Conservation (phyloP, 2,329 filamentous ascomycete genomes). For the Scedosporium aurantiacum region DNA sequence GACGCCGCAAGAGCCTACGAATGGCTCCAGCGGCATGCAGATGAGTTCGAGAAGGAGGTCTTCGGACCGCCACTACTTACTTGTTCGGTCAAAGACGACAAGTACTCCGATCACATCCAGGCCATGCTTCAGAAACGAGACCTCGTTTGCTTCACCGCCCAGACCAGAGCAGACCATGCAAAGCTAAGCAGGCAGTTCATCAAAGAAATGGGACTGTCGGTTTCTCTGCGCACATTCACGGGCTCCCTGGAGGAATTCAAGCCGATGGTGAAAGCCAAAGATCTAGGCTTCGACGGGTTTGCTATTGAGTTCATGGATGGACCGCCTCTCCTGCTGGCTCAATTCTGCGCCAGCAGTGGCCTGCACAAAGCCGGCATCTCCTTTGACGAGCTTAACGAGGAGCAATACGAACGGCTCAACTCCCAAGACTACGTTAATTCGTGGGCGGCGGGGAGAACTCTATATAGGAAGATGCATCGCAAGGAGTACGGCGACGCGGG, state of each 20-base stretch:
- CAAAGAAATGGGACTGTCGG: constrained; percentile 51
- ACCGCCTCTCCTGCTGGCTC: constrained; percentile 71
- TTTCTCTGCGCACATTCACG: constrained; percentile 58
- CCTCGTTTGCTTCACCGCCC: constrained; percentile 62
- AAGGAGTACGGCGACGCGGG: constrained; percentile 70
- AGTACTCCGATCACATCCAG: constrained; percentile 48
- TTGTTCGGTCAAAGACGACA: constrained; percentile 66
- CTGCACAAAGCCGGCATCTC: constrained; percentile 60
- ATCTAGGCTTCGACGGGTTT: constrained; percentile 66
- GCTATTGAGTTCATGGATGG: constrained; percentile 70
- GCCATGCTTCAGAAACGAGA: constrained; percentile 38
- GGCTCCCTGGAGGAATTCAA: constrained; percentile 42
- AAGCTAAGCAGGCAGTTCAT: constrained; percentile 58
- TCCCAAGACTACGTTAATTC: constrained; percentile 44
- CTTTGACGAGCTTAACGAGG: constrained; percentile 49
- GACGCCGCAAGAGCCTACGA: constrained; percentile 65
- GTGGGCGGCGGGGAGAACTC: constrained; percentile 59
- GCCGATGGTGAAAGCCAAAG: constrained; percentile 35
- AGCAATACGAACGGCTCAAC: constrained; percentile 57
- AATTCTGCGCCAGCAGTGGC: constrained; percentile 67
- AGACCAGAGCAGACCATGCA: constrained; percentile 63
- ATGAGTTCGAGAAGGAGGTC: constrained; percentile 62
- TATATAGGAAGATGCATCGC: constrained; percentile 57
- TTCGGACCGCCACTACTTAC: constrained; percentile 72
- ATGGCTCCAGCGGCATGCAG: constrained; percentile 66